These are phyloP conservation scores for Sarcodon sp. DNA, from an alignment of 768 basidiomycete genomes.

Conservation along the genomic window DNA sequence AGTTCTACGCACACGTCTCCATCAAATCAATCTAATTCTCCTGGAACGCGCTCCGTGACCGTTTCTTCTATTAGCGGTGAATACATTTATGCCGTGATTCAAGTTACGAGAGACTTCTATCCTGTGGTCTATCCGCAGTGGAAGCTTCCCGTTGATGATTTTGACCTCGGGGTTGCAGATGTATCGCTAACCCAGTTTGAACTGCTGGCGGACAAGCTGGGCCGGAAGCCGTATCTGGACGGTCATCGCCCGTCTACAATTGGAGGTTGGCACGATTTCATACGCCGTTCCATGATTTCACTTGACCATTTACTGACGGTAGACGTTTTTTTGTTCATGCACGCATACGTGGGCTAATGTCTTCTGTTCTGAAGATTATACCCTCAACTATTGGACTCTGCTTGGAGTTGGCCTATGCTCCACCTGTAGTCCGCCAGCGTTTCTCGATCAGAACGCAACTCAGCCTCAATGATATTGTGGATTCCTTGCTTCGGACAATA, in stretches of 20 bases:
- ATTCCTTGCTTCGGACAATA: slow-evolving; percentile 74
- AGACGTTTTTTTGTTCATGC: slow-evolving; percentile 14
- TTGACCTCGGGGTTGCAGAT: slow-evolving; percentile 75
- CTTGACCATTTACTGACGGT: slow-evolving; percentile 71
- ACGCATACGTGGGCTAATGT: slow-evolving; percentile 1
- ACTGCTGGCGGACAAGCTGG: slow-evolving; percentile 39
- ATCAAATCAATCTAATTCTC: slow-evolving; percentile 40
- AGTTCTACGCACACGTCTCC: slow-evolving; percentile 41
- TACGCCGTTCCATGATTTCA: slow-evolving; percentile 51
- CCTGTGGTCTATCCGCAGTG: slow-evolving; percentile 77
- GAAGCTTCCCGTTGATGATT: slow-evolving; percentile 56
- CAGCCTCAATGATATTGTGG: slow-evolving; percentile 73
- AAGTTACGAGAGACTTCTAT: slow-evolving; percentile 87
- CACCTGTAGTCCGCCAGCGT: slow-evolving; percentile 30
- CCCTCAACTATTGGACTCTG: slow-evolving; percentile 59
- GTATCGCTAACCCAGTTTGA: slow-evolving; percentile 76
- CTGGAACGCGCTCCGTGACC: slow-evolving; percentile 49
- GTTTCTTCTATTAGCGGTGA: slow-evolving; percentile 86
- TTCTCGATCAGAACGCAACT: slow-evolving; percentile 35
- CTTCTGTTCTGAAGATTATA: slow-evolving; percentile 28
- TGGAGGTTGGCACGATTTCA: slow-evolving; percentile 32
- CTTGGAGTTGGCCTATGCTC: slow-evolving; percentile 74
- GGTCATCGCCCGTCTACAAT: slow-evolving; percentile 10
- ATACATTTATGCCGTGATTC: slow-evolving; percentile 77
- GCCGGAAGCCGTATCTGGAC: slow-evolving; percentile 24